Evolutionary conservation across 768 basidiomycete genomes (phyloP), one percentile per base, ranked within the genome.

Genomic region (Hysterangium stoloniferum): DNA sequence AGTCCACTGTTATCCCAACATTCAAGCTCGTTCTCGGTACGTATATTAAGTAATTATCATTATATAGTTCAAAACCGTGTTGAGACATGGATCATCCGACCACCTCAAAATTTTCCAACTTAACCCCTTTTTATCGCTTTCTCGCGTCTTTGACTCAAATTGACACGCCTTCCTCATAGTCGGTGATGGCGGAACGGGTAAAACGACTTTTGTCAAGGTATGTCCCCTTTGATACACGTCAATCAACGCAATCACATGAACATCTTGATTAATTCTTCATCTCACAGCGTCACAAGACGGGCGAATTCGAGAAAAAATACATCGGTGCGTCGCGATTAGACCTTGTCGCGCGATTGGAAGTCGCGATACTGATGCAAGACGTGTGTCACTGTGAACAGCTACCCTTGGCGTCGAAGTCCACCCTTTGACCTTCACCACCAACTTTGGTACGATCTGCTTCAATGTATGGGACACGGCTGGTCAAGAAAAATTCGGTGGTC

Each of bases 281-380:
- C 60, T 56, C 61, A 37, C 63, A 91, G 90, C 90, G 92, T 68
- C 94, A 97, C 72, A 82, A 95, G 80, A 96, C 93, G 58, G 95
- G 95, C 66, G 95, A 98, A 80, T 98, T 99, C 68, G 95, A 99
- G 75, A 99, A 99, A 81, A 99, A 99, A 71, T 97, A 96, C 72
- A 95, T 95, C 55, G 94, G 91, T 94, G 68, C 52, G 86, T 62
- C 32, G 41, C 38, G 32, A 35, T 45, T 19, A 41, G 9, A 49
- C 52, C 56, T 52, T 32, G 46, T 24, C 37, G 32, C 38, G 40
- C 37, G 38, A 19, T 41, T 51, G 7, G 15, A 12, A 33, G n/a
- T 35, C 38, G 8, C 25, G n/a, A 29, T 42, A 38, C 55, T 62
- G 52, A 56, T 41, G 51, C 34, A 43, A 38, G 37, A 45, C 20